Base-by-base conservation (phyloP, 129 eudicot genomes). In the Helianthus tuberosus region DNA sequence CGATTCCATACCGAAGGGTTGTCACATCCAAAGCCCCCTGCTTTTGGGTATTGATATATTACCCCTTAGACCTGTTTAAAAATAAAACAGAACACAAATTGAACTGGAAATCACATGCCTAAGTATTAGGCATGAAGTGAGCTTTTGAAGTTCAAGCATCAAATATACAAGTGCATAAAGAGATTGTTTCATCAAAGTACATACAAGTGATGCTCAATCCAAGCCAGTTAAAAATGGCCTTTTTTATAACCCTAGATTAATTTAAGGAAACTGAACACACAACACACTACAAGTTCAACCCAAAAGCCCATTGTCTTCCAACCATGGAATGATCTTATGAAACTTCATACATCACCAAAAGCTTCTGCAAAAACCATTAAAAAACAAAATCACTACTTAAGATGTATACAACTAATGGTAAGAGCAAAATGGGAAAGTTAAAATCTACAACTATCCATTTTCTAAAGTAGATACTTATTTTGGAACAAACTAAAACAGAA, bases 321-420 rank as follows among this genome's bases (percentile, higher is more conserved):
- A 69, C 73, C 49, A 69, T 4, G 15, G 74, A n/a, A 52, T 52
- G 62, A 51, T 71, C 54, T 41, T 60, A 44, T 10, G 13, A 8
- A 14, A 15, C 47, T 25, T 73, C 59, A 43, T 9, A 60, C 61
- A 32, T 20, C 23, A 7, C 69, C 46, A 8, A 46, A 39, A 35
- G 69, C 71, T 74, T 74, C 78, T 74, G 78, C 78, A 50, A 1
- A 32, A 74, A 74, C 60, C 50, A 74, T 61, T 4, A 11, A 63
- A 12, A 6, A 47, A 73, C 1, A 50, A 50, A 50, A 20, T 50
- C 17, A 50, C 55, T 50, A 50, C 55, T 12, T 50, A 4, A 13
- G 8, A 39, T 39, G 46, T 5, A 39, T 38, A 4, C 43, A 38
- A 38, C 4, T 38, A 38, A 20, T 20, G 23, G 23, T 20, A 20